Evolutionary conservation across 805 yeast genomes (phyloP).

Genomic region (Yamadazyma scolyti): DNA sequence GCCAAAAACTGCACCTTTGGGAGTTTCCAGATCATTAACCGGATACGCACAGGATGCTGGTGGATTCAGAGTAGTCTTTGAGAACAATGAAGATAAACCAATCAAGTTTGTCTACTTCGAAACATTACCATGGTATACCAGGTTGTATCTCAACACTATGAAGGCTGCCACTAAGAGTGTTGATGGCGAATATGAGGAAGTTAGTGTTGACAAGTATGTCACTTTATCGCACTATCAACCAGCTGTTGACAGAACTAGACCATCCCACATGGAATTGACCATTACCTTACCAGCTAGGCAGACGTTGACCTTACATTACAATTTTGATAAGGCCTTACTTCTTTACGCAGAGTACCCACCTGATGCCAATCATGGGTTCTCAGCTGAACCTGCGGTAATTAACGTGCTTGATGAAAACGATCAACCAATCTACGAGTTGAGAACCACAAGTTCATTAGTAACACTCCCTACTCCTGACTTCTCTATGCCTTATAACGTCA

Average conservation of each 20-base stretch:
- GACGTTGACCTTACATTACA: slow-evolving; percentile 60
- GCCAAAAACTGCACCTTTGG: slow-evolving; percentile 51
- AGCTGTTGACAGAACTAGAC: slow-evolving; percentile 74
- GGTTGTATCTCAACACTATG: slow-evolving; percentile 73
- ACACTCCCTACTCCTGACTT: slow-evolving; percentile 96
- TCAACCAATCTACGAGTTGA: slow-evolving; percentile 41
- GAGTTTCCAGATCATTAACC: slow-evolving; percentile 79
- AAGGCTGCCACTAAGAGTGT: slow-evolving; percentile 28
- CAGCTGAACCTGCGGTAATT: slow-evolving; percentile 85
- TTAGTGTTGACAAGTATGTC: slow-evolving; percentile 27
- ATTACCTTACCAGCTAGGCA: slow-evolving; percentile 62
- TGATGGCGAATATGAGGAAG: slow-evolving; percentile 13
- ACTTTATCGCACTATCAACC: slow-evolving; percentile 63
- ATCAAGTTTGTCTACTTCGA: slow-evolving; percentile 66
- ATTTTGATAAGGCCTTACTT: slow-evolving; percentile 84
- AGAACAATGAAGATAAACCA: slow-evolving; percentile 55
- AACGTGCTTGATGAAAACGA: slow-evolving; percentile 42
- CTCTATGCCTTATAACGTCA: slow-evolving; percentile 97
- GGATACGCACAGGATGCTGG: slow-evolving; percentile 92
- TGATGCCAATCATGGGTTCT: slow-evolving; percentile 97
- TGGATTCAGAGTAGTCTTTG: slow-evolving; percentile 74
- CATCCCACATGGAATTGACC: slow-evolving; percentile 75
- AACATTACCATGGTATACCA: slow-evolving; percentile 89
- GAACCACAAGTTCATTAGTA: slow-evolving; percentile 84
- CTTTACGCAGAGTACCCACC: slow-evolving; percentile 95